Evolutionary conservation across 208 protist species (phyloP).

Genomic region (Leptomonas seymouri): DNA sequence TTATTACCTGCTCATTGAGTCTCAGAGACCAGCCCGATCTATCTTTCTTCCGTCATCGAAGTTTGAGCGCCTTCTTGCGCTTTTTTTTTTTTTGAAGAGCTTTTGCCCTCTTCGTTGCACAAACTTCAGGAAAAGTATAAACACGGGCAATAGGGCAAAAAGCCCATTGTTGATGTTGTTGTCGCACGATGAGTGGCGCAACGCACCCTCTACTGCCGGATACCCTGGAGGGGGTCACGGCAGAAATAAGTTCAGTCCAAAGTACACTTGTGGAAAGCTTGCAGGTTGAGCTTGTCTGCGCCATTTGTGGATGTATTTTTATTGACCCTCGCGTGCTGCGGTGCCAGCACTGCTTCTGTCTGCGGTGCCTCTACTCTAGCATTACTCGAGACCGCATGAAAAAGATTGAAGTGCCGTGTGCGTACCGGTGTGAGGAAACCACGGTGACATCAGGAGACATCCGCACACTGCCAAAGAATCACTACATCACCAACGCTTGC

Average conservation of each 20-base stretch:
- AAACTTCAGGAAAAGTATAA: too few relatives aligned
- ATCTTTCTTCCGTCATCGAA: too few relatives aligned
- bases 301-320: constrained; percentile 50
- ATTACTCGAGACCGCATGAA: constrained; percentile 36
- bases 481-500: constrained; percentile 41
- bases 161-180: background rate
- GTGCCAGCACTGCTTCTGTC: constrained; percentile 79
- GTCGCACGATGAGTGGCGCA: background rate
- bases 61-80: too few relatives aligned
- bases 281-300: constrained; percentile 51
- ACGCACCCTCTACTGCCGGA: constrained; percentile 7
- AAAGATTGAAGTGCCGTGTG: constrained; percentile 40
- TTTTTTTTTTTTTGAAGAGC: too few relatives aligned
- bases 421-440: constrained; percentile 43
- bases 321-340: constrained; percentile 64
- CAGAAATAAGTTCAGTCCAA: constrained; percentile 5
- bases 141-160: too few relatives aligned
- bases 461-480: constrained; percentile 48
- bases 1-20: too few relatives aligned
- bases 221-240: constrained; percentile 4
- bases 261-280: constrained; percentile 29
- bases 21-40: too few relatives aligned
- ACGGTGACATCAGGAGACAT: constrained; percentile 49
- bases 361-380: constrained; percentile 58
- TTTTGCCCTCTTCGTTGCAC: too few relatives aligned